phyloP scores from a whole-genome alignment of 2,329 filamentous ascomycete species.

The Laburnicola sp. region DNA sequence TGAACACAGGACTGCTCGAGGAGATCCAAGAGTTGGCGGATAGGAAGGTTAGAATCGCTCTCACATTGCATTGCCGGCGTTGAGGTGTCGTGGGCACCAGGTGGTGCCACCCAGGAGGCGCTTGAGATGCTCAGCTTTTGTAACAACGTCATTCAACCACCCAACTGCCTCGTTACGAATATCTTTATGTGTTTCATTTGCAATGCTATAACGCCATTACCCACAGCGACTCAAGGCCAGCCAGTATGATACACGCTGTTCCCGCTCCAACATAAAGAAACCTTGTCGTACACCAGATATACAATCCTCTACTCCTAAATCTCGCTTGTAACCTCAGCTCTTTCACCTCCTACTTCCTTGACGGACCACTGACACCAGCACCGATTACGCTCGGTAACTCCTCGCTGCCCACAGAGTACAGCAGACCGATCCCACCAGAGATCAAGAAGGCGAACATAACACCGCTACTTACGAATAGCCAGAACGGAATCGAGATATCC shows the following conservation, averaged over 20 bases:
- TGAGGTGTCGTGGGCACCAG: slow-evolving; percentile 16
- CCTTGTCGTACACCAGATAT: slow-evolving; percentile 36
- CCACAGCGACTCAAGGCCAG: slow-evolving; percentile 28
- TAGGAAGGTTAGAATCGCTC: slow-evolving; percentile 1
- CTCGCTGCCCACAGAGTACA: slow-evolving; percentile 83
- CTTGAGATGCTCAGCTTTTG: slow-evolving; percentile 9
- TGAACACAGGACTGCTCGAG: too few species aligned
- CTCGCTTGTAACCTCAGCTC: not conserved
- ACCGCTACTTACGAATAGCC: slow-evolving; percentile 77
- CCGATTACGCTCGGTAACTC: slow-evolving; percentile 92
- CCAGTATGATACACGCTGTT: slow-evolving; percentile 30
- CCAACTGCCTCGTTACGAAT: not conserved
- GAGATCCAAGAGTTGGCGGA: not conserved
- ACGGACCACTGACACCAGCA: slow-evolving; percentile 79
- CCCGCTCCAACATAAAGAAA: slow-evolving; percentile 18
- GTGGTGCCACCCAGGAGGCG: slow-evolving; percentile 2
- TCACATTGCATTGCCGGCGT: slow-evolving; percentile 28
- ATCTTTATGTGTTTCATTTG: slow-evolving; percentile 20
- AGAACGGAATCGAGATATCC: slow-evolving; percentile 87
- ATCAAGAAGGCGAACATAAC: slow-evolving; percentile 70
- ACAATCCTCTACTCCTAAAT: slow-evolving; percentile 19
- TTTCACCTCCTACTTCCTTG: slow-evolving; percentile 41
- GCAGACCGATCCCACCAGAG: slow-evolving; percentile 71
- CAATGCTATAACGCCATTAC: slow-evolving; percentile 41
- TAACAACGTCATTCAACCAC: slow-evolving; percentile 1